phyloP scores from a whole-genome alignment of 2,329 filamentous ascomycete species.

The Aspergillus oerlinghausenensis region DNA sequence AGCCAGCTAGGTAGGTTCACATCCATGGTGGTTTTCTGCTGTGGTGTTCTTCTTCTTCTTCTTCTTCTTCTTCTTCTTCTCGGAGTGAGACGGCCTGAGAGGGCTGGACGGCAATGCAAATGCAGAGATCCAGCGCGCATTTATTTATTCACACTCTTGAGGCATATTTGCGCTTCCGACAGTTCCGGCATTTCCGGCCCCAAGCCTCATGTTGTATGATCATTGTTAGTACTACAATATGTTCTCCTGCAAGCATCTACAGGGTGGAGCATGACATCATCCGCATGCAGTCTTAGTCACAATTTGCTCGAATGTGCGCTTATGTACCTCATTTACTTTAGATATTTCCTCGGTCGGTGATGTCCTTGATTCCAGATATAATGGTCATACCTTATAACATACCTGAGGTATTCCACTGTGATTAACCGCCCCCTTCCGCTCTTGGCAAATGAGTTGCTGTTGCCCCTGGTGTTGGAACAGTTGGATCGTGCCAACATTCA shows the following conservation, averaged over 20 bases:
- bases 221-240: not conserved
- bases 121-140: not conserved
- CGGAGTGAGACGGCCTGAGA: not conserved
- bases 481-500: too few relatives aligned
- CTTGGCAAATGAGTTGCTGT: too few relatives aligned
- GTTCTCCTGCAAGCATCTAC: not conserved
- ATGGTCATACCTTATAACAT: too few relatives aligned
- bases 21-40: not conserved
- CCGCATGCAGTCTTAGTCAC: not conserved
- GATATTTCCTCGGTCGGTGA: not conserved
- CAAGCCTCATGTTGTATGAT: not conserved
- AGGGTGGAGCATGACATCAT: not conserved
- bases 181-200: not conserved
- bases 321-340: not conserved
- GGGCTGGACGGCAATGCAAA: not conserved
- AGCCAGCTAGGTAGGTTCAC: not conserved
- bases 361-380: too few relatives aligned
- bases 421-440: too few relatives aligned
- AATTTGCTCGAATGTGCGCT: not conserved
- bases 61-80: not conserved
- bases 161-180: not conserved
- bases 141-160: not conserved
- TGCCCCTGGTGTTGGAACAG: too few relatives aligned
- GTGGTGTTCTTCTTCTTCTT: not conserved
- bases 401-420: too few relatives aligned